These are phyloP conservation scores for Spathaspora arborariae DNA, from an alignment of 805 yeast species.

Conservation along the genomic window DNA sequence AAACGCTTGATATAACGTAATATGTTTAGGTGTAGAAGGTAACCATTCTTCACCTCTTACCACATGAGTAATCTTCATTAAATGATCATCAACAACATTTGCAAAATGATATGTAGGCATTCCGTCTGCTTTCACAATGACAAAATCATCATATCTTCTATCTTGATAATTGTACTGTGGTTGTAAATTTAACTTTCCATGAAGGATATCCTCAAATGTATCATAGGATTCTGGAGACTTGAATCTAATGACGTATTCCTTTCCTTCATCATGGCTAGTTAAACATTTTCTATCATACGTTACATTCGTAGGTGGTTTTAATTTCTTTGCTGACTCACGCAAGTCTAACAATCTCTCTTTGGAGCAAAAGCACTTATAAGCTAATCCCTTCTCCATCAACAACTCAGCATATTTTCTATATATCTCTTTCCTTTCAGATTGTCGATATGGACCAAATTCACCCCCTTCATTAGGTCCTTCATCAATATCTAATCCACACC, in stretches of 20 bases:
- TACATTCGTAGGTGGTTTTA: slow-evolving; percentile 87
- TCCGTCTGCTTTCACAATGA: slow-evolving; percentile 87
- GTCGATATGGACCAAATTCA: slow-evolving; percentile 72
- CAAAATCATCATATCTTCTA: slow-evolving; percentile 83
- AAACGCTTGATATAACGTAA: slow-evolving; percentile 80
- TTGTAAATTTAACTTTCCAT: slow-evolving; percentile 72
- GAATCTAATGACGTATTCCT: slow-evolving; percentile 61
- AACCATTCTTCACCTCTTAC: slow-evolving; percentile 98
- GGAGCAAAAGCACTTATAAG: slow-evolving; percentile 85
- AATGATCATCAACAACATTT: slow-evolving; percentile 89
- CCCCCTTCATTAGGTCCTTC: slow-evolving; percentile 73
- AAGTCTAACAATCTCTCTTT: slow-evolving; percentile 69
- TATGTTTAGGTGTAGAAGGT: slow-evolving; percentile 91
- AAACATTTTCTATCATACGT: slow-evolving; percentile 86
- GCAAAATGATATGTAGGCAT: slow-evolving; percentile 97
- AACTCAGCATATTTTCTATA: slow-evolving; percentile 57
- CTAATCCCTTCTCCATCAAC: slow-evolving; percentile 62
- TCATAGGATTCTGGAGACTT: slow-evolving; percentile 73
- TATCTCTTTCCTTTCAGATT: slow-evolving; percentile 70
- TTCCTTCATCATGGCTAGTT: slow-evolving; percentile 25
- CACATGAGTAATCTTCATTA: slow-evolving; percentile 91
- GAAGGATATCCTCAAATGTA: slow-evolving; percentile 65
- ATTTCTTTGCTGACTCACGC: slow-evolving; percentile 65
- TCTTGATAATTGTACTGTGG: slow-evolving; percentile 72
- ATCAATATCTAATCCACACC: slow-evolving; percentile 76